Percentiles rank a stretch among this genome's conserved stretches.
Evolutionary conservation across 441 rosid species (phyloP).

Genomic region (Mallotus repandus): DNA sequence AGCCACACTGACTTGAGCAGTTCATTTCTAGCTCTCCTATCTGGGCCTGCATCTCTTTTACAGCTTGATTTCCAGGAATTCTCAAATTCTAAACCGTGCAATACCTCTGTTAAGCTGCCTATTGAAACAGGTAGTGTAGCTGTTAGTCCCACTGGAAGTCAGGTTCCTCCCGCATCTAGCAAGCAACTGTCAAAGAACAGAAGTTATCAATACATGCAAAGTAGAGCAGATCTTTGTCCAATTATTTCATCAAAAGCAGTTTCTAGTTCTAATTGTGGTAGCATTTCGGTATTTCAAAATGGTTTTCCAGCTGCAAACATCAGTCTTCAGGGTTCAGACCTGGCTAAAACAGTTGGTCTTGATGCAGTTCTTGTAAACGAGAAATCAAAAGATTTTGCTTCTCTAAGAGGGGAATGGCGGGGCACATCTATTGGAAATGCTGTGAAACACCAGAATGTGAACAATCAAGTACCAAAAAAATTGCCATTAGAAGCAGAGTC

Average conservation of each 20-base stretch:
- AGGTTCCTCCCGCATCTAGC: conserved; percentile 17
- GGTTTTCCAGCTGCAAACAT: conserved; percentile 23
- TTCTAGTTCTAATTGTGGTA: conserved; percentile 15
- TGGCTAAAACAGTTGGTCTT: conserved; percentile 25
- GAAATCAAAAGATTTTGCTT: conserved; percentile 28
- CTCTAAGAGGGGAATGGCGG: conserved; percentile 23
- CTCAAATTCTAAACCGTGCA: conserved; percentile 29
- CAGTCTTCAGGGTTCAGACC: conserved; percentile 25
- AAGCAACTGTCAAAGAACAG: conserved; percentile 24
- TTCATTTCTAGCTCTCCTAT: conserved; percentile 46
- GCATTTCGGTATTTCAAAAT: conserved; percentile 25
- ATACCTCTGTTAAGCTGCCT: conserved; percentile 24
- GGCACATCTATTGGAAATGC: conserved; percentile 18
- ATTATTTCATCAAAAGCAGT: conserved; percentile 22
- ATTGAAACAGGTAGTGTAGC: conserved; percentile 15
- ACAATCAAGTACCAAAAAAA: conserved; percentile 19
- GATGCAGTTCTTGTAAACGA: conserved; percentile 28
- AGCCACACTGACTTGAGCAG: conserved; percentile 28
- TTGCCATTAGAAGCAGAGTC: conserved; percentile 22
- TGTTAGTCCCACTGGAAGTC: conserved; percentile 29
- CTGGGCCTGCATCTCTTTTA: conserved; percentile 38
- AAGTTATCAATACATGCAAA: conserved; percentile 26
- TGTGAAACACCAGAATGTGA: conserved; percentile 25
- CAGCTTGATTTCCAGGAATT: conserved; percentile 38
- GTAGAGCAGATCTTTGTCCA: conserved; percentile 22